Percentiles rank a stretch among this genome's conserved stretches.
These are phyloP conservation scores for Penicillium mononematosum DNA, from an alignment of 495 filamentous ascomycete species.

Conservation along the genomic window DNA sequence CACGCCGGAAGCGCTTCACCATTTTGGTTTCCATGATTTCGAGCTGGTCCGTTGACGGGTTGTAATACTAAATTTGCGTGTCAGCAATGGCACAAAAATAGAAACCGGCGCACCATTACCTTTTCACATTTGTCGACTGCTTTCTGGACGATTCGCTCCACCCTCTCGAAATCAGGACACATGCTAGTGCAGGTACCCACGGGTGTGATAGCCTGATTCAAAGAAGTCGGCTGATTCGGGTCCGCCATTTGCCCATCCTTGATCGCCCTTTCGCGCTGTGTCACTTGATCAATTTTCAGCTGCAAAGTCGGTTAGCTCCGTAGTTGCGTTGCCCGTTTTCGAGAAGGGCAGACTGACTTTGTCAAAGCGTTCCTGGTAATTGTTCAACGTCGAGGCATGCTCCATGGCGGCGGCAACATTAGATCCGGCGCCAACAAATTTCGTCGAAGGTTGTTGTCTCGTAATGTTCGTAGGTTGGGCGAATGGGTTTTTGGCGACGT, in stretches of 20 bases:
- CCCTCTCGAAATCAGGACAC: constrained; percentile 89
- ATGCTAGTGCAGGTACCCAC: constrained; percentile 88
- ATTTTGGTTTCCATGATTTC: constrained; percentile 56
- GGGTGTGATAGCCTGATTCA: constrained; percentile 82
- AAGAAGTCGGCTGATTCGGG: constrained; percentile 75
- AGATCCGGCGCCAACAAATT: not conserved
- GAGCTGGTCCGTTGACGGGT: constrained; percentile 36
- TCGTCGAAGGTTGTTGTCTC: not conserved
- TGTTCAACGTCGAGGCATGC: constrained; percentile 24
- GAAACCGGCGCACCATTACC: constrained; percentile 30
- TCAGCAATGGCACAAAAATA: constrained; percentile 7
- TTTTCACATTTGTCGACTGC: constrained; percentile 62
- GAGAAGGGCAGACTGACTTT: constrained; percentile 31
- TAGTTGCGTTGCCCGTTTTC: not conserved
- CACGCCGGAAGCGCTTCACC: constrained; percentile 86
- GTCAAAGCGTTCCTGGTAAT: constrained; percentile 45
- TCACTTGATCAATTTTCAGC: constrained; percentile 67
- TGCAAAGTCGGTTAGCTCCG: constrained; percentile 30
- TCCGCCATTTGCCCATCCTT: constrained; percentile 78
- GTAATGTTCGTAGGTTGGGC: not conserved
- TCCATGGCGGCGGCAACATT: constrained; percentile 21
- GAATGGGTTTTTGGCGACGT: constrained; percentile 16
- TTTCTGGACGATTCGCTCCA: constrained; percentile 71
- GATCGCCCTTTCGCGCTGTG: constrained; percentile 67
- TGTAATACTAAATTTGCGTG: constrained; percentile 31